Evolutionary conservation across 1,284 basidiomycete species (phyloP).

Genomic region (Acaromyces ingoldii): DNA sequence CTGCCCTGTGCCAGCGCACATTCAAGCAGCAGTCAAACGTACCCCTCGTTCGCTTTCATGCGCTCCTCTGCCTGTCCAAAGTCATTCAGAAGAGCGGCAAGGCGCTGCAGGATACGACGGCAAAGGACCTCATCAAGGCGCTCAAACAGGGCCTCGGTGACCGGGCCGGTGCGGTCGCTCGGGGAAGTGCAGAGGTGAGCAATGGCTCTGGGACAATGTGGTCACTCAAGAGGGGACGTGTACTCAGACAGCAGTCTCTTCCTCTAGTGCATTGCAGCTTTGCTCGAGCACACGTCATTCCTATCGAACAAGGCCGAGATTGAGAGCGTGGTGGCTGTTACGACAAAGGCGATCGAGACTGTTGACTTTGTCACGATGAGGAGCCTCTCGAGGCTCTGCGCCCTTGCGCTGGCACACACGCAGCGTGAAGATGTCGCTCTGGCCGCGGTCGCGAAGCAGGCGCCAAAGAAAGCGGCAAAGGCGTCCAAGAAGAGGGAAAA

Average conservation of each 20-base stretch:
- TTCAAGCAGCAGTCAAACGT: conserved; percentile 25
- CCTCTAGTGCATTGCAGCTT: conserved; percentile 45
- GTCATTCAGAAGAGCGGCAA: conserved; percentile 71
- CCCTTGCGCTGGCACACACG: conserved; percentile 76
- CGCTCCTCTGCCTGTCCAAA: conserved; percentile 71
- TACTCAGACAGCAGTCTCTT: not conserved
- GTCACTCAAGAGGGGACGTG: no score
- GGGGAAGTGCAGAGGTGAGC: conserved; percentile 71
- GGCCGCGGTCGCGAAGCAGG: conserved; percentile 41
- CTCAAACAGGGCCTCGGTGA: conserved; percentile 72
- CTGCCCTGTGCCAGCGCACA: conserved; percentile 22
- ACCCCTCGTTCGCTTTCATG: conserved; percentile 75
- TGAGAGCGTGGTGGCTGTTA: conserved; percentile 66
- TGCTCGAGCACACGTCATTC: conserved; percentile 44
- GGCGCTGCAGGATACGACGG: conserved; percentile 71
- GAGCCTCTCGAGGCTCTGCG: conserved; percentile 71
- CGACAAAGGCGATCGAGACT: conserved; percentile 70
- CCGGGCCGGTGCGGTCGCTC: conserved; percentile 78
- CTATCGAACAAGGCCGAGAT: conserved; percentile 62
- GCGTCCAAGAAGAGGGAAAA: conserved; percentile 56
- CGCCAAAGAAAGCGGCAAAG: conserved; percentile 53
- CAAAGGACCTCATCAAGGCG: conserved; percentile 80
- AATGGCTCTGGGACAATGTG: no score
- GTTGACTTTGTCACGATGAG: conserved; percentile 75
- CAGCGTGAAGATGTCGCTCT: conserved; percentile 66